These are phyloP conservation scores for Monilinia aucupariae DNA, from an alignment of 2,329 filamentous ascomycete genomes.

Conservation along the genomic window DNA sequence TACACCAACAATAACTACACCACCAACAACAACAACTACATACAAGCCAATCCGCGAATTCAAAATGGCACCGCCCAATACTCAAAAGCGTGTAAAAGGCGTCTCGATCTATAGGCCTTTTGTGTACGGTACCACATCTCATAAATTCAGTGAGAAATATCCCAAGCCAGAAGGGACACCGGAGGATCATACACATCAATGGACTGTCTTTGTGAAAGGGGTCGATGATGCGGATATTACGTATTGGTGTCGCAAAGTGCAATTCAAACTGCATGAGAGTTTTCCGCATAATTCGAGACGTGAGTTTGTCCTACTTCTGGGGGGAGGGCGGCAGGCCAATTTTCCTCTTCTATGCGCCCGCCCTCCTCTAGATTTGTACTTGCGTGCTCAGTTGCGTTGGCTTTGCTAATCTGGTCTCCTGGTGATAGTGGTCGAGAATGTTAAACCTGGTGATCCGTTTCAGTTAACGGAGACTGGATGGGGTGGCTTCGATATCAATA, in stretches of 20 bases:
- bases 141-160: slow-evolving; percentile 68
- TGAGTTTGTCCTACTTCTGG: slow-evolving; percentile 35
- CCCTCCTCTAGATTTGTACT: accelerated
- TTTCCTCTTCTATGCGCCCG: neutral
- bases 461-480: slow-evolving; percentile 89
- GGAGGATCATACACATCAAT: slow-evolving; percentile 91
- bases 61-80: slow-evolving; percentile 51
- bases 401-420: neutral
- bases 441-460: slow-evolving; percentile 60
- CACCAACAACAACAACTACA: neutral
- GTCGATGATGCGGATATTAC: slow-evolving; percentile 86
- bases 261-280: slow-evolving; percentile 97
- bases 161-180: slow-evolving; percentile 73
- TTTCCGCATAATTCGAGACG: slow-evolving; percentile 86
- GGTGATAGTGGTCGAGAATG: slow-evolving; percentile 60
- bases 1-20: neutral
- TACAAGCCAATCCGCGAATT: neutral
- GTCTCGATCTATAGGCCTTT: slow-evolving; percentile 60
- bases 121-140: slow-evolving; percentile 74
- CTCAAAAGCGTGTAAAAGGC: slow-evolving; percentile 58
- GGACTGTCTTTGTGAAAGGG: slow-evolving; percentile 90
- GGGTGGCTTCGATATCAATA: slow-evolving; percentile 95
- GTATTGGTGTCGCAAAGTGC: slow-evolving; percentile 93
- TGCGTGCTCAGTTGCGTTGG: neutral
- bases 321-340: neutral